Base-by-base conservation (phyloP, 495 filamentous ascomycete species). In the Xylaria cubensis region DNA sequence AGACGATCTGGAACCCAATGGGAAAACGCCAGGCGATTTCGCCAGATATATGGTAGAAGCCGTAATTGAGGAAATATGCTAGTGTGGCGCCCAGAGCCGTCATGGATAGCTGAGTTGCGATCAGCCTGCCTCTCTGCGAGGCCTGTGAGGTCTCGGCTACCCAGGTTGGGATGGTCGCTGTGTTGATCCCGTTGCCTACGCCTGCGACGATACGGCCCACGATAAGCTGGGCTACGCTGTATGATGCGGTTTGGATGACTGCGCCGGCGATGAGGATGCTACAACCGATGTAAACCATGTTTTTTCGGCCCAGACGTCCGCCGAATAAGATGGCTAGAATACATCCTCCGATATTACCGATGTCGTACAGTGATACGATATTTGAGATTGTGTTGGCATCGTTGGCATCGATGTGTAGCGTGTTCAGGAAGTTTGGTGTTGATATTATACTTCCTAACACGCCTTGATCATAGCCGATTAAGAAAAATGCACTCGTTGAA, bases 81-180 rank as follows among this genome's bases (percentile, higher is more conserved):
- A 61, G 9, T 39, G 32, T 39, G n/a, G 58, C 58, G 34, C 58
- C 58, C 7, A 36, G 19, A 9, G 90, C 90, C 70, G 92, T 90
- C 81, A 92, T 84, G 15, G 90, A 90, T 44, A 83, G 81, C 76
- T 92, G 90, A 59, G 93, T 89, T 90, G 92, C 92, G 77, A 93
- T 89, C 75, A 93, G 81, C 74, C 90, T 88, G 15, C 92, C 92
- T 72, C 91, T 86, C 61, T 86, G 85, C 72, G 92, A 88, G 4
- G 90, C 86, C 73, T 90, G 91, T 46, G 89, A 89, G 72, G 89
- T 92, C 77, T 94, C 91, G 4, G 90, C 90, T 74, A 92, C 90
- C 90, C 90, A 94, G 0, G 88, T 90, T 1, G 92, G 91, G 15
- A 92, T 87, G 2, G 58, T 61, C 32, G 32, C 34, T 21, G 58